Evolutionary conservation across 495 filamentous ascomycete species (phyloP).

Genomic region (Venustampulla echinocandica): DNA sequence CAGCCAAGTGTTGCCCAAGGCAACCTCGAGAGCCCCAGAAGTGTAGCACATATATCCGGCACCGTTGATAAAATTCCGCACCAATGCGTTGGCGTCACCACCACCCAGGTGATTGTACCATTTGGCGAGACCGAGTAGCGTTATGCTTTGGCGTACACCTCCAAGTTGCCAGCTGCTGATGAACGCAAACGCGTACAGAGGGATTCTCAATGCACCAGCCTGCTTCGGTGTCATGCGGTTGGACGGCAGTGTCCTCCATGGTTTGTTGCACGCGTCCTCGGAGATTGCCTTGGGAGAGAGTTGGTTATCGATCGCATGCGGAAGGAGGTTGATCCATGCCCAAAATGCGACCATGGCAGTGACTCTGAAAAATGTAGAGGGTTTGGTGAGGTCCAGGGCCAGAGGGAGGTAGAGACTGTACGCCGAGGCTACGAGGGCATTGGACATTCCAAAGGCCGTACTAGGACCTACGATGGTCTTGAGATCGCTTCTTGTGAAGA

Average conservation of each 20-base stretch:
- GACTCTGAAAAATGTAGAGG: too few relatives aligned
- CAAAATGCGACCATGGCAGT: constrained; percentile 3
- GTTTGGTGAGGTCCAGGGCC: too few relatives aligned
- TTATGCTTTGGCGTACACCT: constrained; percentile 24
- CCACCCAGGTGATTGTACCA: constrained; percentile 47
- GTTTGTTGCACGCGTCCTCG: constrained; percentile 48
- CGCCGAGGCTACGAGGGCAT: too few relatives aligned
- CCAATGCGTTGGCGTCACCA: constrained; percentile 31
- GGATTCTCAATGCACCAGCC: constrained; percentile 26
- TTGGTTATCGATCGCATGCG: constrained; percentile 41
- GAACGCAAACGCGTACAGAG: constrained; percentile 26
- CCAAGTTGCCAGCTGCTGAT: constrained; percentile 28
- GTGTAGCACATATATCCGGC: constrained; percentile 31
- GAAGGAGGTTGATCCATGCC: constrained; percentile 26
- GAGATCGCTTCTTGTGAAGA: constrained; percentile 34
- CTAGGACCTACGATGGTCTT: constrained; percentile 33
- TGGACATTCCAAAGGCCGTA: constrained; percentile 25
- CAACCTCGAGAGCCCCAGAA: constrained; percentile 20
- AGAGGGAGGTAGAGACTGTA: too few relatives aligned
- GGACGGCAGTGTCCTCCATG: constrained; percentile 44
- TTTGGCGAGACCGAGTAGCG: constrained; percentile 33
- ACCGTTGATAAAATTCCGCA: constrained; percentile 39
- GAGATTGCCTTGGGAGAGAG: constrained; percentile 30
- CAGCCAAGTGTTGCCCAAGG: neutral
- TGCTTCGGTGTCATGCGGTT: constrained; percentile 30